Evolutionary conservation across 2,329 filamentous ascomycete genomes (phyloP).

Genomic region (Byssochlamys sp.): DNA sequence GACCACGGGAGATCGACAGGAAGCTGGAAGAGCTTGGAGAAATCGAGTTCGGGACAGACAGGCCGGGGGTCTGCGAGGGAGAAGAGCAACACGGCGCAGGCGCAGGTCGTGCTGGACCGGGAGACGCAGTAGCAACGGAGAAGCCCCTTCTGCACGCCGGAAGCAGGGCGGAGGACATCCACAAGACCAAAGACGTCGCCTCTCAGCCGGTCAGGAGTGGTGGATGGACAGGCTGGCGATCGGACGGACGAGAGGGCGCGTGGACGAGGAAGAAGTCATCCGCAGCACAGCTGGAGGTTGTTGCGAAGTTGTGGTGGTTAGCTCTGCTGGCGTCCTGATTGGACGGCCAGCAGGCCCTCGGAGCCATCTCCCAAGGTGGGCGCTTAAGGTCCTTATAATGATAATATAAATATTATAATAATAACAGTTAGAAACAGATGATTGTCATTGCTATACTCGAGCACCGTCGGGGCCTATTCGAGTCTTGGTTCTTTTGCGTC

Average conservation of each 20-base stretch:
- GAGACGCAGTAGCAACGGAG: slow-evolving; percentile 14
- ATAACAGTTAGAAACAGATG: too few species aligned
- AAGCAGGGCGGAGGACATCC: slow-evolving; percentile 27
- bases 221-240: not conserved
- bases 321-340: slow-evolving; percentile 10
- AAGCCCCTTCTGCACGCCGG: slow-evolving; percentile 20
- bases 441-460: too few species aligned
- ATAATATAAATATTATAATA: too few species aligned
- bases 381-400: not conserved
- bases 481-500: too few species aligned
- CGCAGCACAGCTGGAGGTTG: slow-evolving; percentile 1
- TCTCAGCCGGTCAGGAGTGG: not conserved
- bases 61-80: slow-evolving; percentile 4
- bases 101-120: slow-evolving; percentile 4
- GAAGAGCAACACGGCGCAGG: slow-evolving; percentile 9
- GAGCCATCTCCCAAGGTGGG: not conserved
- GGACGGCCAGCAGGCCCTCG: slow-evolving; percentile 4
- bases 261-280: slow-evolving; percentile 5
- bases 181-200: slow-evolving; percentile 10
- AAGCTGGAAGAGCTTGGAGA: slow-evolving; percentile 2
- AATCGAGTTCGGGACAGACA: not conserved
- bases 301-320: not conserved
- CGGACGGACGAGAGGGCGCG: slow-evolving; percentile 7
- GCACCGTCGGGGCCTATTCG: too few species aligned
- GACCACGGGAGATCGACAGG: not conserved